Evolutionary conservation across 208 protist genomes (phyloP), one percentile per base, ranked within the genome.

Genomic region (Kentomonas sorsogonicus): DNA sequence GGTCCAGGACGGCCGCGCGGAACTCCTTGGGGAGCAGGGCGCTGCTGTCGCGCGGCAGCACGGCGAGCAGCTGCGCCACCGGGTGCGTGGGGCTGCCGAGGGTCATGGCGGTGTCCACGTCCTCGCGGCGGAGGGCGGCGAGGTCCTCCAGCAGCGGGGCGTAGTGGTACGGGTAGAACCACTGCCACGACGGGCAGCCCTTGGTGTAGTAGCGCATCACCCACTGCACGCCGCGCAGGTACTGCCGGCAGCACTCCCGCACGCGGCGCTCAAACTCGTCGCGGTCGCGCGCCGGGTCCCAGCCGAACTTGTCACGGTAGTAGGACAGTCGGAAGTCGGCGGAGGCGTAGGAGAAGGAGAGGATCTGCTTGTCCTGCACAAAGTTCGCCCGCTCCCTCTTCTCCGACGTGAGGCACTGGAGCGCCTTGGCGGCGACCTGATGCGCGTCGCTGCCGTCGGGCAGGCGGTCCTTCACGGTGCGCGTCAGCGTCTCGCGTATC

Each of bases 151-250:
- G 78, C 29, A 99, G 91, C 13, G 99, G 99, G 11, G 98, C 80
- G 78, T 99, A 99, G 82, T 99, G 93, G 82, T 93, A 99, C 6
- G 98, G 98, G 70, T 99, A 99, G 74, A 92, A 99, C 97, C 97
- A 99, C 59, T 74, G 62, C 98, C 98, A 99, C 36, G 92, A 98
- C 11, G 89, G 80, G 68, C 91, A 97, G 10, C 97, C 98, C 36
- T 91, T 75, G 57, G 97, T 99, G 77, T 99, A 99, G 85, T 99
- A 99, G 10, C 72, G 63, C 66, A 99, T 82, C n/a, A 99, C 97
- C 98, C 98, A 99, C 60, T 83, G 80, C 36, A 99, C 77, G 20
- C 98, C 98, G 50, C 97, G 83, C 36, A 98, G 63, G 82, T 99
- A 99, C 58, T 83, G 72, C 25, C 74, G 58, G 29, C 88, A 90